phyloP scores from a whole-genome alignment of 2,329 filamentous ascomycete genomes.

The Ophioceras dolichostomum region DNA sequence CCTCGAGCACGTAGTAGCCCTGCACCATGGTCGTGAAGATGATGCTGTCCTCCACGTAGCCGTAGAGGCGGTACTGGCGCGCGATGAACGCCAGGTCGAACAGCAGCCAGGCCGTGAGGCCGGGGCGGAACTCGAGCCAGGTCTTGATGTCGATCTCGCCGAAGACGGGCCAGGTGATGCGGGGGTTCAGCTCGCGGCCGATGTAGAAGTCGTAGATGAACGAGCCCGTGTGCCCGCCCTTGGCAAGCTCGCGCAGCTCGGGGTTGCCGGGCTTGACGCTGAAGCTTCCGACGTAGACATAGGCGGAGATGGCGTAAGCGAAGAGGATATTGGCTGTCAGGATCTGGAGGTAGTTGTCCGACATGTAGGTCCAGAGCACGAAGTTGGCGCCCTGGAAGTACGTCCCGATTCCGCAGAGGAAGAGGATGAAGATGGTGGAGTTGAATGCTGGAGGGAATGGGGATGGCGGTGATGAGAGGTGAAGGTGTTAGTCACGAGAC shows the following conservation, averaged over 20 bases:
- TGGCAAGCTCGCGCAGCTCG: conserved; percentile 60
- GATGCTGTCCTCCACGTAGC: conserved; percentile 71
- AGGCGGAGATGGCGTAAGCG: conserved; percentile 55
- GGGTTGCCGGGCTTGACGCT: conserved; percentile 59
- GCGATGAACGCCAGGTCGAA: conserved; percentile 70
- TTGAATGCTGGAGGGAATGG: conserved; percentile 43
- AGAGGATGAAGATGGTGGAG: conserved; percentile 57
- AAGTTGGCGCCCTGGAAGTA: conserved; percentile 63
- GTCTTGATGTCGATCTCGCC: conserved; percentile 77
- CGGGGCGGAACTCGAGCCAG: conserved; percentile 74
- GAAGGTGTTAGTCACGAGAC: background rate
- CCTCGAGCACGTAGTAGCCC: conserved; percentile 67
- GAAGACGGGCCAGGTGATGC: conserved; percentile 59
- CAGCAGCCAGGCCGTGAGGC: conserved; percentile 74
- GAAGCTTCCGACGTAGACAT: conserved; percentile 69
- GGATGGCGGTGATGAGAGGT: no score
- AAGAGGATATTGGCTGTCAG: conserved; percentile 70
- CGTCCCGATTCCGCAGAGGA: conserved; percentile 57
- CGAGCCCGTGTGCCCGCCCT: conserved; percentile 68
- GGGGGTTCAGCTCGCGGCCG: conserved; percentile 80
- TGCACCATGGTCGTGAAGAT: conserved; percentile 66
- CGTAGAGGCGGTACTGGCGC: conserved; percentile 71
- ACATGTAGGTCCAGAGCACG: conserved; percentile 75
- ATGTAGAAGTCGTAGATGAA: conserved; percentile 88
- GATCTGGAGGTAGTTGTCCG: conserved; percentile 74